phyloP scores from a whole-genome alignment of 306 rosid genomes.

The Elaeagnus macrophylla region DNA sequence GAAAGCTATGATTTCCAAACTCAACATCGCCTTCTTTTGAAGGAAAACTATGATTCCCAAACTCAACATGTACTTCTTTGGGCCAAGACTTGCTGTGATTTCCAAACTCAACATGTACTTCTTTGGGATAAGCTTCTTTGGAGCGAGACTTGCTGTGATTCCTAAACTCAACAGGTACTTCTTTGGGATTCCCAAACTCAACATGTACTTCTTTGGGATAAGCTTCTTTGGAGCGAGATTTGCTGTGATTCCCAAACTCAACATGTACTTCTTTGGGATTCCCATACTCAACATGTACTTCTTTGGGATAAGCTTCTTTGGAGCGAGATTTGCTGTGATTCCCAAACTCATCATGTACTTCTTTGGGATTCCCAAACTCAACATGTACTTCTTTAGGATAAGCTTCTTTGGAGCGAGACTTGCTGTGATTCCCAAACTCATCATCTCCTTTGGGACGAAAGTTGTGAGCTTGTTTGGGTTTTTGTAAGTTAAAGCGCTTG shows the following conservation, averaged over 20 bases:
- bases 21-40: no score
- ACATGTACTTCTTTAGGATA: not conserved
- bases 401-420: not conserved
- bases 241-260: not conserved
- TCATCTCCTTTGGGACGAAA: no score
- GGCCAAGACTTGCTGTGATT: no score
- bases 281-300: no score
- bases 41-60: no score
- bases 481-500: conserved; percentile 23
- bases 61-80: no score
- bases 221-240: not conserved
- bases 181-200: no score
- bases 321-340: not conserved
- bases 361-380: not conserved
- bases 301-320: not conserved
- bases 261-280: not conserved
- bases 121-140: no score
- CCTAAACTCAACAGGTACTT: no score
- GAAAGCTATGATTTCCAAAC: no score
- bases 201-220: not conserved
- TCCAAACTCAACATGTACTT: no score
- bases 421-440: not conserved
- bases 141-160: not conserved
- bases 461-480: conserved; percentile 26
- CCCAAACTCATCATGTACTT: not conserved